These are phyloP conservation scores for Nakazawaea populi DNA, from an alignment of 805 yeast species.

Conservation along the genomic window DNA sequence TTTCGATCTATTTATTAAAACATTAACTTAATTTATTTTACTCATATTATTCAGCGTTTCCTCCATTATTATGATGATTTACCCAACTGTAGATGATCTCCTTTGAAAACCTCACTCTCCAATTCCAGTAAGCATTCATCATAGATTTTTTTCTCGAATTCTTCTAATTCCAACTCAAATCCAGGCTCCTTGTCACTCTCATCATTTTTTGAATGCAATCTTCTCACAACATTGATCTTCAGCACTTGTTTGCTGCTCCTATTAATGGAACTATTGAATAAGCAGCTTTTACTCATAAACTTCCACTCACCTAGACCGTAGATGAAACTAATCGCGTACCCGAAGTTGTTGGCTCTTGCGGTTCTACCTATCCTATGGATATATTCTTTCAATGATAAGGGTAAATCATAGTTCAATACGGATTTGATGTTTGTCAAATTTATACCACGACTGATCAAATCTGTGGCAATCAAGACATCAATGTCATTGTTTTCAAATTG, in stretches of 20 bases:
- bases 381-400: constrained; percentile 83
- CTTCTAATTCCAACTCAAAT: constrained; percentile 25
- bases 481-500: constrained; percentile 51
- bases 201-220: not conserved
- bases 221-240: constrained; percentile 26
- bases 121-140: constrained; percentile 36
- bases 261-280: constrained; percentile 44
- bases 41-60: not conserved
- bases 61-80: not conserved
- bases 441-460: constrained; percentile 93
- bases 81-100: not conserved
- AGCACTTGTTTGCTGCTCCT: constrained; percentile 32
- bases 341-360: constrained; percentile 82
- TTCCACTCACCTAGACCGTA: constrained; percentile 73
- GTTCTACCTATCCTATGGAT: constrained; percentile 97
- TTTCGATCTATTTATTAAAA: not conserved
- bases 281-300: constrained; percentile 47
- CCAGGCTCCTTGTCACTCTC: constrained; percentile 13
- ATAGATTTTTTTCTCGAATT: constrained; percentile 33
- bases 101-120: constrained; percentile 32
- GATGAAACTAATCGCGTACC: constrained; percentile 70
- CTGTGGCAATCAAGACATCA: constrained; percentile 69
- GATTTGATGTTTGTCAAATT: constrained; percentile 65
- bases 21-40: not conserved
- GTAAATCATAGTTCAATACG: constrained; percentile 88